A percentile compares a stretch with the other conserved stretches of the same genome.
Conservation (phyloP, 2,329 filamentous ascomycete genomes). For the Hypomyces rosellus region DNA sequence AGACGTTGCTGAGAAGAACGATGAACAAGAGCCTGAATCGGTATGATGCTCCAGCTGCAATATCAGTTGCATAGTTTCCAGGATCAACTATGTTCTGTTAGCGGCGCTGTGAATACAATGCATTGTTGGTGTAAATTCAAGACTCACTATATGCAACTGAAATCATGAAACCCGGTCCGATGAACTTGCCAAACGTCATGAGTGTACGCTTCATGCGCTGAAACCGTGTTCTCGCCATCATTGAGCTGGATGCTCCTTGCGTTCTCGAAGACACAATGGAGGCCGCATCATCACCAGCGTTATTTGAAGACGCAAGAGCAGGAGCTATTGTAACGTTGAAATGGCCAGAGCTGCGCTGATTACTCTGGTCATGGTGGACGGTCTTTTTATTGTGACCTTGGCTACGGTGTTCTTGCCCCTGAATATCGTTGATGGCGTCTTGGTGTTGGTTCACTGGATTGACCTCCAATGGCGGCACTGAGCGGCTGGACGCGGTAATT, state of each 20-base stretch:
- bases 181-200: slow-evolving; percentile 35
- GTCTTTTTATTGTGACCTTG: neutral
- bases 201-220: slow-evolving; percentile 14
- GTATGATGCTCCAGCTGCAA: slow-evolving; percentile 61
- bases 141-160: slow-evolving; percentile 51
- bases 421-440: neutral
- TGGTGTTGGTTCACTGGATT: neutral
- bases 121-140: neutral
- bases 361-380: neutral
- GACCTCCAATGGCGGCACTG: neutral
- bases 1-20: slow-evolving; percentile 61
- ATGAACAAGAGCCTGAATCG: slow-evolving; percentile 62
- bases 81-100: slow-evolving; percentile 39
- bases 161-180: slow-evolving; percentile 63
- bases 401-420: neutral
- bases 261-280: slow-evolving; percentile 3
- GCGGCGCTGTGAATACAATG: neutral
- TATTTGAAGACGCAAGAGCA: neutral
- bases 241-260: neutral
- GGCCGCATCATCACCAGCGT: neutral
- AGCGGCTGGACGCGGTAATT: neutral
- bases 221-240: slow-evolving; percentile 6
- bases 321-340: neutral
- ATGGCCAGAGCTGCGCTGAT: neutral
- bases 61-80: slow-evolving; percentile 65